Base-by-base conservation (phyloP, 768 basidiomycete genomes). In the Candolleomyces efflorescens region DNA sequence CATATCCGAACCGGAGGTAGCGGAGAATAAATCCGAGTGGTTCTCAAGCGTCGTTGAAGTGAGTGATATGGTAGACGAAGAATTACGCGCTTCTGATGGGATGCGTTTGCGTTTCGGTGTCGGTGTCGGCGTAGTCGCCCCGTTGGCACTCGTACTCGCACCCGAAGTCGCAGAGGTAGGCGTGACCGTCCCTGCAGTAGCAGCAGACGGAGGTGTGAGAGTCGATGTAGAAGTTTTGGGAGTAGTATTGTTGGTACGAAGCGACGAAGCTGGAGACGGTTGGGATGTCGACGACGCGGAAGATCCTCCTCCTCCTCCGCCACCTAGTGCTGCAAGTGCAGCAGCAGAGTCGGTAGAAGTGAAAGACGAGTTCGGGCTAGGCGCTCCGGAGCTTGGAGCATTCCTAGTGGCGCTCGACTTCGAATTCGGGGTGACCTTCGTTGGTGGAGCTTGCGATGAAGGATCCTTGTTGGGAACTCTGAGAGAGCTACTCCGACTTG, bases 1-100 rank as follows among this genome's bases (percentile, higher is more conserved):
- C 32, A 58, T 46, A 39, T 58, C 61, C 3, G 32, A 59, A 37
- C 46, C 52, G 32, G 22, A 59, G 54, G 13, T 20, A 11, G 45
- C 71, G n/a, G 69, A 62, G 36, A 63, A 73, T 63, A 81, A 68
- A 53, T 78, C 39, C 49, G 77, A 74, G 63, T 79, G 73, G 15
- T 69, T 70, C 59, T 74, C 71, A 51, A 79, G 65, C 6, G 75
- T 73, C 24, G 75, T 75, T 17, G 80, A 69, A 0, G 70, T 69
- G 47, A 71, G 58, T 2, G 76, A 72, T 38, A 67, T 65, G 45
- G 50, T 62, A 54, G 61, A 65, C 60, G 63, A 64, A 9, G 32
- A 20, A 13, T 50, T 58, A 22, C 43, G 18, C 37, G 56, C 10
- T 50, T 59, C 46, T 41, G 27, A 23, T 9, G 59, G 38, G 38